A percentile compares a stretch with the other conserved stretches of the same genome.
Evolutionary conservation across 2,329 filamentous ascomycete genomes (phyloP).

Genomic region (Neonectria magnoliae): DNA sequence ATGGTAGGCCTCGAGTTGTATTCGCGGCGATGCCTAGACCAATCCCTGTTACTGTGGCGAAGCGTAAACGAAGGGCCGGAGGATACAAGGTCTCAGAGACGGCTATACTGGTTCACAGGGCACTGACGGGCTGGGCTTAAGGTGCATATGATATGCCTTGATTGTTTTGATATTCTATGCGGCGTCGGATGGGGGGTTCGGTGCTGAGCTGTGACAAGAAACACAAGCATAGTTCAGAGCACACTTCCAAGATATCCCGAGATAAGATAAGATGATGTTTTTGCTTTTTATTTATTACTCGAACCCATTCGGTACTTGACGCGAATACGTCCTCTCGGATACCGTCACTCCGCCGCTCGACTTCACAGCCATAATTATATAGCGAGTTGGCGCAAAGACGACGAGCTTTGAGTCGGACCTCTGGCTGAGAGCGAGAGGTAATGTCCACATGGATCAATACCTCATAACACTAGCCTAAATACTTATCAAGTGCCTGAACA

Average conservation of each 20-base stretch:
- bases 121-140: slow-evolving; percentile 19
- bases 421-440: too few species aligned
- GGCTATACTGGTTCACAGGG: not conserved
- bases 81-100: slow-evolving; percentile 8
- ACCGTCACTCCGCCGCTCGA: too few species aligned
- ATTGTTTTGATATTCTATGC: slow-evolving; percentile 19
- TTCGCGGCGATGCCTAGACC: slow-evolving; percentile 19
- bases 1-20: slow-evolving; percentile 25
- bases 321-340: too few species aligned
- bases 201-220: slow-evolving; percentile 10
- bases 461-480: too few species aligned
- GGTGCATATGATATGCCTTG: slow-evolving; percentile 9
- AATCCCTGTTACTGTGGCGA: slow-evolving; percentile 2
- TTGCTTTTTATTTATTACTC: not conserved
- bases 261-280: slow-evolving; percentile 26
- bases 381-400: too few species aligned
- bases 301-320: too few species aligned
- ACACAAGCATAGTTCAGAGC: slow-evolving; percentile 10
- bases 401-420: too few species aligned
- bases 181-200: slow-evolving; percentile 21
- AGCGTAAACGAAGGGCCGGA: not conserved
- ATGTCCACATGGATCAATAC: too few species aligned
- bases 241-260: slow-evolving; percentile 21
- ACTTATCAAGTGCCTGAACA: too few species aligned
- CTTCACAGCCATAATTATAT: too few species aligned